Conservation (phyloP, 2,329 filamentous ascomycete genomes). For the Calonectria hawksworthii region DNA sequence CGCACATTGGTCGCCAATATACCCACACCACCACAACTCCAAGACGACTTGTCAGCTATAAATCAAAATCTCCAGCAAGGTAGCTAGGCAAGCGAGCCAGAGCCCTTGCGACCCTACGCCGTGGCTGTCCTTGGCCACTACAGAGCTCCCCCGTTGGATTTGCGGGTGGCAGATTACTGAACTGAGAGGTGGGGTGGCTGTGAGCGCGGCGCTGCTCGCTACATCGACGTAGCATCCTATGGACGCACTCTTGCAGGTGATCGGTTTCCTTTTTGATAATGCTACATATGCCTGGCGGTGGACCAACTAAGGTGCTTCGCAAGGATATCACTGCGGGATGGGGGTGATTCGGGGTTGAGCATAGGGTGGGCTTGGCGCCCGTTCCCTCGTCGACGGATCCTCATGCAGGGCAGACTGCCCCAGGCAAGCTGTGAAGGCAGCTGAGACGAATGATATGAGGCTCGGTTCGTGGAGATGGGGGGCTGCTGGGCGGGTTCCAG, state of each 20-base stretch:
- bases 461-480: slow-evolving; percentile 1
- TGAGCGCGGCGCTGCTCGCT: background rate
- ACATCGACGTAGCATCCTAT: background rate
- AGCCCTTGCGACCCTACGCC: slow-evolving; percentile 3
- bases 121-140: background rate
- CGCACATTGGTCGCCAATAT: background rate
- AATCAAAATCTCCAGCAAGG: slow-evolving; percentile 14
- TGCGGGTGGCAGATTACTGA: background rate
- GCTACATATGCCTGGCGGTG: background rate
- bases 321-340: slow-evolving; percentile 3
- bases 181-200: background rate
- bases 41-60: slow-evolving; percentile 5
- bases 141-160: background rate
- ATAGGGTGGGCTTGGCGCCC: slow-evolving; percentile 2
- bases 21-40: slow-evolving; percentile 18
- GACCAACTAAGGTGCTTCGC: background rate
- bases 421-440: slow-evolving; percentile 8
- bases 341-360: background rate
- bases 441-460: slow-evolving; percentile 12
- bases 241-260: background rate
- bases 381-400: slow-evolving; percentile 11
- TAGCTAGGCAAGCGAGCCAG: slow-evolving; percentile 1
- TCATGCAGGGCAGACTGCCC: slow-evolving; percentile 12
- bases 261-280: slow-evolving; percentile 6
- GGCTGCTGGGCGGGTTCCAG: slow-evolving; percentile 9